Conservation (phyloP, 202 grass and related monocot species). For the Brachypodium distachyon region DNA sequence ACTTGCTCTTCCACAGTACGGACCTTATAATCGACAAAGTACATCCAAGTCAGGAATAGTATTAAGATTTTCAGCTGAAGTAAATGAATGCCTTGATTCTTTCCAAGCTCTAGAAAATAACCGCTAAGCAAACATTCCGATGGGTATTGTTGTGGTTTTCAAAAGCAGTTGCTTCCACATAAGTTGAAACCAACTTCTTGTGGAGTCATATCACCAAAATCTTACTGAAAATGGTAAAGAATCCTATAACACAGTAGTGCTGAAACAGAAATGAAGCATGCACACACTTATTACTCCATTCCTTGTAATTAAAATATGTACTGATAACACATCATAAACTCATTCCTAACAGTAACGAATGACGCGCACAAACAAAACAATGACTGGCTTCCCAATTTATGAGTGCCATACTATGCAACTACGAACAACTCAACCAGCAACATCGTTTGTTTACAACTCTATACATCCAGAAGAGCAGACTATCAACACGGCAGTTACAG, state of each 20-base stretch:
- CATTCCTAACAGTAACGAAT: background rate
- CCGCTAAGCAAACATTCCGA: background rate
- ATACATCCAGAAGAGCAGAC: no score
- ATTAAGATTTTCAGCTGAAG: background rate
- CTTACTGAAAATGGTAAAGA: background rate
- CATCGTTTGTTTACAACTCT: conserved; percentile 3
- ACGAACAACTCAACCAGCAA: background rate
- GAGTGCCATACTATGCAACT: background rate
- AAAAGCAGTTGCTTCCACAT: background rate
- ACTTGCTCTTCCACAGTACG: conserved; percentile 97
- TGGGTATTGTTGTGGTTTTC: background rate
- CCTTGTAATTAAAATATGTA: background rate
- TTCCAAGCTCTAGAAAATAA: background rate
- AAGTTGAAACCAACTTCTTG: conserved; percentile 1
- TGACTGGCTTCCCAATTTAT: background rate
- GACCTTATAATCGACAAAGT: conserved; percentile 58
- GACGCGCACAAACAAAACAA: background rate
- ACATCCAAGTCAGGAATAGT: conserved; percentile 28
- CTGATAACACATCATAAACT: background rate
- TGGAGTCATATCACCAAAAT: background rate
- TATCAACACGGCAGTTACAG: conserved; percentile 18
- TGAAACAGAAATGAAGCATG: background rate
- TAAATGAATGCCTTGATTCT: background rate
- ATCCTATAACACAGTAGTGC: background rate
- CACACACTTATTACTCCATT: background rate